Evolutionary conservation across 345 rosid genomes (phyloP).

Genomic region (Eucalyptus erythrocorys): DNA sequence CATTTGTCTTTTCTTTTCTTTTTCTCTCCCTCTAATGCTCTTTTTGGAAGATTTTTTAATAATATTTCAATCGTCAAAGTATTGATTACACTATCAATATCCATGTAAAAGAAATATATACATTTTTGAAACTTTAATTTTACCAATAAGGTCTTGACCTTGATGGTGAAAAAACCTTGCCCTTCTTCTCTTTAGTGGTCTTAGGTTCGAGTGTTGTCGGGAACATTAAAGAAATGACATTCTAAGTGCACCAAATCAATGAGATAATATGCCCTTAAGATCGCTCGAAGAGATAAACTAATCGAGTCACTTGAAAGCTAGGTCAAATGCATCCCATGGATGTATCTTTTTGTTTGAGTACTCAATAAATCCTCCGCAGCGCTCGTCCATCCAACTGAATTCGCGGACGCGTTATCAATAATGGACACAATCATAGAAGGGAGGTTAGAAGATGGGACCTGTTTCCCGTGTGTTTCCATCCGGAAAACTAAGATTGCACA

Average conservation of each 20-base stretch:
- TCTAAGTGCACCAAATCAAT: rapidly evolving
- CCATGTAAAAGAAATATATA: too few species aligned
- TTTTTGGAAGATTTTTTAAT: neutral
- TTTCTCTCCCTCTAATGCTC: neutral
- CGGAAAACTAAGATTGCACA: neutral
- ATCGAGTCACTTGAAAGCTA: rapidly evolving
- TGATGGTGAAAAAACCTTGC: neutral
- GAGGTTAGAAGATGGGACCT: neutral
- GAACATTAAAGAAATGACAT: neutral
- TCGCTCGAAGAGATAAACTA: neutral
- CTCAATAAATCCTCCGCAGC: neutral
- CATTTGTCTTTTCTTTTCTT: neutral
- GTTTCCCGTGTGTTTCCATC: neutral
- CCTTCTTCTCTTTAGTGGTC: neutral
- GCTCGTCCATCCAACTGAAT: neutral
- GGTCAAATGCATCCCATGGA: rapidly evolving
- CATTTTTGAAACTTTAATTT: neutral
- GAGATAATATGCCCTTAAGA: neutral
- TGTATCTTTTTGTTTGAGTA: rapidly evolving
- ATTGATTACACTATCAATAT: rapidly evolving
- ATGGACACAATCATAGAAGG: neutral
- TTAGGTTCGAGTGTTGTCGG: neutral
- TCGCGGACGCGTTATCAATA: neutral
- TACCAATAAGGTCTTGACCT: neutral
- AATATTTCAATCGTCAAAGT: rapidly evolving